Percentiles rank a stretch among this genome's conserved stretches.
Conservation (phyloP, 306 rosid species). For the Castanea crenata region DNA sequence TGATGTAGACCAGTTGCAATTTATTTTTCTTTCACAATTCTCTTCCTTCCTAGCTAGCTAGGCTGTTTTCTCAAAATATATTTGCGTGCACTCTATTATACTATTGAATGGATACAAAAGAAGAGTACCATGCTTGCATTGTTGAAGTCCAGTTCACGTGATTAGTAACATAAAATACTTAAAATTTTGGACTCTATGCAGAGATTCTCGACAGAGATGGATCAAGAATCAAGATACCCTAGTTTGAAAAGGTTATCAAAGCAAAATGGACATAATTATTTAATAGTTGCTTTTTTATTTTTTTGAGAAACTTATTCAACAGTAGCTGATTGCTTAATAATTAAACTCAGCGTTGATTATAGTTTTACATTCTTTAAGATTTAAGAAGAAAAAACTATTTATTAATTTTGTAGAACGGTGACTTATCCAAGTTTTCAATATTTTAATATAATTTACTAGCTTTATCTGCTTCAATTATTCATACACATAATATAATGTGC, state of each 20-base stretch:
- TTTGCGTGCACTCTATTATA: too few relatives aligned
- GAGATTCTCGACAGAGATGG: not conserved
- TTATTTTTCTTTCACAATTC: too few relatives aligned
- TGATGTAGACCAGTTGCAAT: too few relatives aligned
- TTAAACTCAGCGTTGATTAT: too few relatives aligned
- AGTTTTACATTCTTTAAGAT: too few relatives aligned
- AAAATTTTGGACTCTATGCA: not conserved
- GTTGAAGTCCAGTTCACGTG: too few relatives aligned
- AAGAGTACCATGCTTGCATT: too few relatives aligned
- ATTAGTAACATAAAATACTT: too few relatives aligned
- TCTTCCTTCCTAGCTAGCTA: too few relatives aligned
- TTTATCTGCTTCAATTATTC: not conserved
- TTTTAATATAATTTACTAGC: not conserved
- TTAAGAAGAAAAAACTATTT: not conserved
- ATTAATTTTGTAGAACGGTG: not conserved
- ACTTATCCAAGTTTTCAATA: not conserved
- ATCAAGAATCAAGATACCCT: not conserved
- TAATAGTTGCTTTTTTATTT: not conserved
- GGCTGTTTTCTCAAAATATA: too few relatives aligned
- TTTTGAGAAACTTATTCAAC: not conserved
- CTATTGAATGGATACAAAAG: too few relatives aligned
- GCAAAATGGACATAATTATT: not conserved
- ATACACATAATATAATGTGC: not conserved
- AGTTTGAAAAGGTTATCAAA: not conserved
- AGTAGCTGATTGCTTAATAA: not conserved